These are phyloP conservation scores for Paracamarosporium sp. DNA, from an alignment of 2,329 filamentous ascomycete genomes.

Conservation along the genomic window DNA sequence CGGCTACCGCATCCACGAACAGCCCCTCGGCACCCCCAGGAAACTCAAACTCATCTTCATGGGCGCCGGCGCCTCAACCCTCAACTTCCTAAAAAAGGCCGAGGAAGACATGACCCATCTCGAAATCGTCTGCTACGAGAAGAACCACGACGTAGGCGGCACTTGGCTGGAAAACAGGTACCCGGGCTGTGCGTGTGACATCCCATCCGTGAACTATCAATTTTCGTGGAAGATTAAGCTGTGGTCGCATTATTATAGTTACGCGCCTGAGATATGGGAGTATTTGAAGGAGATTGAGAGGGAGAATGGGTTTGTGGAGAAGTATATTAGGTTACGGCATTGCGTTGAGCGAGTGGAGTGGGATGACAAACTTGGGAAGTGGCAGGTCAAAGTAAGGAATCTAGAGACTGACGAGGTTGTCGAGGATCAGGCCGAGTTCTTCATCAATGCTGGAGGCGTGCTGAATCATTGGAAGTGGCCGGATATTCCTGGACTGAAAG, in stretches of 20 bases:
- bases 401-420: constrained; percentile 20
- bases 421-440: constrained; percentile 30
- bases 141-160: constrained; percentile 42
- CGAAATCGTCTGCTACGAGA: constrained; percentile 44
- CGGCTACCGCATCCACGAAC: background rate
- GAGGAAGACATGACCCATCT: background rate
- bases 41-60: background rate
- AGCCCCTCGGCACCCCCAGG: background rate
- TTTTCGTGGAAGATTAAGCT: constrained; percentile 47
- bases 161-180: constrained; percentile 49
- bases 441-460: constrained; percentile 30
- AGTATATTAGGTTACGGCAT: background rate
- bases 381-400: constrained; percentile 32
- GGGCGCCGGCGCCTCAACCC: background rate
- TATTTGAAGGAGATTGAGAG: constrained; percentile 30
- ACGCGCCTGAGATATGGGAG: constrained; percentile 43
- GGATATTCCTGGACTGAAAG: constrained; percentile 46
- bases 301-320: background rate
- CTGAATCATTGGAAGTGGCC: constrained; percentile 51
- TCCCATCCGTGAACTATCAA: constrained; percentile 29
- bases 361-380: constrained; percentile 41
- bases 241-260: constrained; percentile 46
- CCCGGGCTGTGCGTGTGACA: constrained; percentile 47
- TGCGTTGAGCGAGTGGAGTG: constrained; percentile 38
- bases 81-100: background rate